Evolutionary conservation across 371 early-diverging fungal genomes (phyloP), one percentile per base, ranked within the genome.

Genomic region (Mucor plumbeus): DNA sequence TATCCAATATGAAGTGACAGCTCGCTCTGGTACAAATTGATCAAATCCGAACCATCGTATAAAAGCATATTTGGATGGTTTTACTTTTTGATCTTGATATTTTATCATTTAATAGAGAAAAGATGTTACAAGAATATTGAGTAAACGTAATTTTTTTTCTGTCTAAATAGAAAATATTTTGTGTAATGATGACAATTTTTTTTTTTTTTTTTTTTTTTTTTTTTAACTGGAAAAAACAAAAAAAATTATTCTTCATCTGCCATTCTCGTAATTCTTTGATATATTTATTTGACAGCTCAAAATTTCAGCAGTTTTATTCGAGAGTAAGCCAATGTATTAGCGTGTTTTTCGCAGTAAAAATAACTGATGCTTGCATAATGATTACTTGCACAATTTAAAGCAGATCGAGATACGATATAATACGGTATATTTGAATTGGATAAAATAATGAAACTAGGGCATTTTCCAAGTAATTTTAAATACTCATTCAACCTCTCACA

Each of bases 1-100:
- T 17, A 86, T 77, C 71, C 81, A 77, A 63, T 85, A 70, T 4
- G 88, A 86, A 7, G 85, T 85, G 8, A 86, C 83, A 21, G 84
- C 82, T 57, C 75, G 63, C 63, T 85, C 86, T 14, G 88, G 84
- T 9, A 76, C 78, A 44, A 88, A 84, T 40, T 73, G 76, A 65
- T 85, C 83, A 38, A 88, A 63, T 4, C 74, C 68, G 64, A 83
- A 74, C 80, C 80, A 83, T 31, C 77, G 68, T 40, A 83, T 63
- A 10, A 83, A 21, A 1, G 67, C 66, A 58, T 65, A 74, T 17
- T 61, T 71, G 5, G 81, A 78, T 13, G 67, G 60, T 17, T 63
- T n/a, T 21, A 62, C 43, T 33, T 36, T n/a, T n/a, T 50, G 36
- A 36, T 47, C 33, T 19, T 38, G 9, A 4, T 39, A 21, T 59